A percentile compares a stretch with the other conserved stretches of the same genome.
phyloP scores from a whole-genome alignment of 1,284 basidiomycete species.

The Gomphus bonarii region DNA sequence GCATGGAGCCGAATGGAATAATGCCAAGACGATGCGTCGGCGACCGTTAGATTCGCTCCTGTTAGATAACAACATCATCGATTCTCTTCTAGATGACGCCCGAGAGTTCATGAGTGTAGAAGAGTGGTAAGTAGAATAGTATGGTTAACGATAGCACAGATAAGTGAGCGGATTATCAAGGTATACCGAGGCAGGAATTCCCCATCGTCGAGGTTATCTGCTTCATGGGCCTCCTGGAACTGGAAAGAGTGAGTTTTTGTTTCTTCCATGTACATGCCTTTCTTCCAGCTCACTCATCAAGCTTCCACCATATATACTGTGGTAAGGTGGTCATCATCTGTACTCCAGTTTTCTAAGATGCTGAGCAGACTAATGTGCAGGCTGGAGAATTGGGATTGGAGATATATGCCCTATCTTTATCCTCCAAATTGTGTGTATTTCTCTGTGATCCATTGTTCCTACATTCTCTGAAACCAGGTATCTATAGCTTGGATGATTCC shows the following conservation, averaged over 20 bases:
- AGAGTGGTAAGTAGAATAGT: constrained; percentile 27
- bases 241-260: constrained; percentile 26
- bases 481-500: constrained; percentile 35
- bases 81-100: constrained; percentile 36
- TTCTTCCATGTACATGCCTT: neutral
- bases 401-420: constrained; percentile 46
- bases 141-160: neutral
- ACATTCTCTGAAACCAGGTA: neutral
- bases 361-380: neutral
- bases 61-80: constrained; percentile 34
- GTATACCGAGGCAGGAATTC: constrained; percentile 41
- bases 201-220: constrained; percentile 43
- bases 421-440: constrained; percentile 32
- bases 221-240: constrained; percentile 45
- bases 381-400: constrained; percentile 50
- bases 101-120: constrained; percentile 40
- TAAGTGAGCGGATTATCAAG: neutral
- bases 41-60: constrained; percentile 41
- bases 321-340: neutral
- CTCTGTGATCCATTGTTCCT: neutral
- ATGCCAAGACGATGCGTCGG: constrained; percentile 35
- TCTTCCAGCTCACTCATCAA: constrained; percentile 14
- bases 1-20: constrained; percentile 25
- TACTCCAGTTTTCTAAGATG: neutral
- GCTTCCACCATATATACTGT: constrained; percentile 50